phyloP scores from a whole-genome alignment of 148 eudicot genomes.

The Cornus controversa region DNA sequence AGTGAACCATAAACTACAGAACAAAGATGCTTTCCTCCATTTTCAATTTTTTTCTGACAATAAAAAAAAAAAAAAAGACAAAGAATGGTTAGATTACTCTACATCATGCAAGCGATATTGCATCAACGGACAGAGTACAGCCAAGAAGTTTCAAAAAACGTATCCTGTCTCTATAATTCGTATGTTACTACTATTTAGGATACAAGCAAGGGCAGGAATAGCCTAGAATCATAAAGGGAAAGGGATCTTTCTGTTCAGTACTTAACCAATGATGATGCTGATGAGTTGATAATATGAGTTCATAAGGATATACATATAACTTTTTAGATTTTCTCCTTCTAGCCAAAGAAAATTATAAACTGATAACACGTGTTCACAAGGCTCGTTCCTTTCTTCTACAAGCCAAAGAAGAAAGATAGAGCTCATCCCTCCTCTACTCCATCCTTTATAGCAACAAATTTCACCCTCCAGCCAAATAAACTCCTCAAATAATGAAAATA shows the following conservation, averaged over 20 bases:
- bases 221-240: background rate
- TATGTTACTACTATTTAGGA: background rate
- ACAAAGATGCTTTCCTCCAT: constrained; percentile 71
- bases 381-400: background rate
- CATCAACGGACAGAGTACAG: background rate
- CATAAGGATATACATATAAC: background rate
- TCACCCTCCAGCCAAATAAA: background rate
- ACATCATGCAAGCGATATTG: background rate
- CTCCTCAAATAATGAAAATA: background rate
- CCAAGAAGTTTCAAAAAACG: background rate
- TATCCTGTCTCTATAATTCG: background rate
- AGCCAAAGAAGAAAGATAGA: background rate
- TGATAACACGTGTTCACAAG: background rate
- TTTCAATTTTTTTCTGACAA: constrained; percentile 70
- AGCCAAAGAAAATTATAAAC: too few relatives aligned
- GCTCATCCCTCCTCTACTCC: background rate
- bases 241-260: background rate
- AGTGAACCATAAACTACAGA: constrained; percentile 99
- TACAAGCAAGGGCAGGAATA: too few relatives aligned
- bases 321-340: background rate
- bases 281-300: background rate
- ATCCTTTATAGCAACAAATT: background rate
- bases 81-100: background rate
- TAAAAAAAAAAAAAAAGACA: background rate
- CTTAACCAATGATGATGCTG: background rate